Percentiles rank a stretch among this genome's conserved stretches.
These are phyloP conservation scores for Wallacemonas sp. DNA, from an alignment of 208 protist genomes.

Conservation along the genomic window DNA sequence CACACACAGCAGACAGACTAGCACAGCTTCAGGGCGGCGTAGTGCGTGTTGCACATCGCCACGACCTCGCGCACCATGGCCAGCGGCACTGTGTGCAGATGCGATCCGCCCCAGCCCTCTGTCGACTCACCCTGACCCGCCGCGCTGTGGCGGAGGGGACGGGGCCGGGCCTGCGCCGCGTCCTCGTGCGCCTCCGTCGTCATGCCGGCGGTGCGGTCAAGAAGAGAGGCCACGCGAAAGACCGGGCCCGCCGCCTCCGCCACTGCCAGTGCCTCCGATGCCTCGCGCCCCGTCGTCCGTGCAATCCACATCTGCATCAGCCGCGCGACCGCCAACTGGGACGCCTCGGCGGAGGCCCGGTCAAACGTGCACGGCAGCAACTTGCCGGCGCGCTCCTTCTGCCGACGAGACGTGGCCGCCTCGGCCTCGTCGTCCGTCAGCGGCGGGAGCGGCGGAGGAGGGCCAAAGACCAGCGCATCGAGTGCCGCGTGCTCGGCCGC, in stretches of 20 bases:
- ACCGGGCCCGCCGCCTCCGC: too few species aligned
- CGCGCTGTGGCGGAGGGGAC: too few species aligned
- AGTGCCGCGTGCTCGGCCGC: slow-evolving; percentile 67
- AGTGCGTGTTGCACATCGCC: slow-evolving; percentile 35
- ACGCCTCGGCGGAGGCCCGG: slow-evolving; percentile 4
- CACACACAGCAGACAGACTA: background rate
- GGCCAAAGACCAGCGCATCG: slow-evolving; percentile 63
- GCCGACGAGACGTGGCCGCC: slow-evolving; percentile 5
- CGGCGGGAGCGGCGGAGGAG: background rate
- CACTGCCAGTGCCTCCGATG: too few species aligned
- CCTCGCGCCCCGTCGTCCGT: background rate
- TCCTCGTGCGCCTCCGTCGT: too few species aligned
- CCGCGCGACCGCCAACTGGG: slow-evolving; percentile 12
- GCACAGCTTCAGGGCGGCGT: slow-evolving; percentile 12
- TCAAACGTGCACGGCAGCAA: slow-evolving; percentile 5
- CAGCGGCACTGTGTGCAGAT: slow-evolving; percentile 48
- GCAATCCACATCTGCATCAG: slow-evolving; percentile 22
- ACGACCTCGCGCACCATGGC: slow-evolving; percentile 43
- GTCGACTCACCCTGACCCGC: background rate
- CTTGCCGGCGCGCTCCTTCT: slow-evolving; percentile 15
- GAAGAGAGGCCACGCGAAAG: slow-evolving; percentile 58
- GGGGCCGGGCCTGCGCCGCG: too few species aligned
- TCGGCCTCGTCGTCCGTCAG: slow-evolving; percentile 9
- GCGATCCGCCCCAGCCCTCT: slow-evolving; percentile 24
- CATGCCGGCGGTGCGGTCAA: slow-evolving; percentile 29